Base-by-base conservation (phyloP, 2,329 filamentous ascomycete species). In the Orbilia quercus region DNA sequence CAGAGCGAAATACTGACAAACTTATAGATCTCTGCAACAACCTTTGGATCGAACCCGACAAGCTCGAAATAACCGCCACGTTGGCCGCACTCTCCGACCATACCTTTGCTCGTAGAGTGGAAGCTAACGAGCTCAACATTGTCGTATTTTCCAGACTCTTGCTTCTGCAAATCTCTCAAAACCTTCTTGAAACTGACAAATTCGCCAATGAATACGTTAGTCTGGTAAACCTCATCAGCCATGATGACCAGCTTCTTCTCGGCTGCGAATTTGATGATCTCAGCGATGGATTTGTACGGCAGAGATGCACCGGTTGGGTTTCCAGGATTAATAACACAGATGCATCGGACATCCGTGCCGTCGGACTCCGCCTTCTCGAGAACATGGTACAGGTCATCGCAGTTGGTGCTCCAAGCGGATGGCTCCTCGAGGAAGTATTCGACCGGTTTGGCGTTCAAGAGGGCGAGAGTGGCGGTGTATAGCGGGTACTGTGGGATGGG, bases 181-280 rank as follows among this genome's bases (percentile, higher is more conserved):
- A 90, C 88, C 78, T 90, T 88, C 84, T 98, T 98, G 89, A 99
- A 98, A 79, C 91, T 96, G 83, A 91, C 88, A 84, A 99, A 99
- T 80, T 94, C 86, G 81, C 95, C 95, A 75, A 90, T 84, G 83
- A 99, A 99, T 78, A 99, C 91, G 82, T 99, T 99, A 80, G 95
- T 98, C 83, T 99, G 95, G 87, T 99, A 99, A 38, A 99, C 95
- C 82, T 99, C 95, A 79, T 99, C 95, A 58, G 95, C 95, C 79
- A 99, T 87, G 76, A 98, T 85, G 64, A 98, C 92, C 23, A 99
- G 86, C 77, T 89, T 88, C 84, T 97, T 88, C 81, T 93, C 85
- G 25, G 88, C 89, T 40, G 95, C 94, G 75, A 97, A 90, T 76
- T 95, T 88, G 77, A 98, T 86, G n/a, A 98, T 91, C 57, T 86